A percentile compares a stretch with the other conserved stretches of the same genome.
phyloP scores from a whole-genome alignment of 2,329 filamentous ascomycete species.

The Fusarium pininemorale region DNA sequence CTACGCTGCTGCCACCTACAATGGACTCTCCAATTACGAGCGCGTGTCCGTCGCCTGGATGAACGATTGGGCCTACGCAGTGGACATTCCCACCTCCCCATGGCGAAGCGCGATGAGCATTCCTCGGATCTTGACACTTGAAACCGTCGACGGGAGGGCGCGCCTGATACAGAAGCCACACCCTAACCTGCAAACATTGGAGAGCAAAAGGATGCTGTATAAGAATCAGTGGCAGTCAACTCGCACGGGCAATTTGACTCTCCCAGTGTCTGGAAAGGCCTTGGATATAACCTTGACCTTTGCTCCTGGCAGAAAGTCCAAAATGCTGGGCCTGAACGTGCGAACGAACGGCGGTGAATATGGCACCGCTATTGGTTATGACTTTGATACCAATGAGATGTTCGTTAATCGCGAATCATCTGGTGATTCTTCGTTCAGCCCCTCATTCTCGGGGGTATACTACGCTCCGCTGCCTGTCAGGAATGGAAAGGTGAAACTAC shows the following conservation, averaged over 20 bases:
- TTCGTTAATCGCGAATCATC: neutral
- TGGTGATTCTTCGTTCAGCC: neutral
- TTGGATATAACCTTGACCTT: neutral
- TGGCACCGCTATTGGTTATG: neutral
- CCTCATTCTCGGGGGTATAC: neutral
- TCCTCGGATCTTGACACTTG: neutral
- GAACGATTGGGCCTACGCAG: neutral
- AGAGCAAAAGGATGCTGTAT: neutral
- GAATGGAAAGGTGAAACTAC: neutral
- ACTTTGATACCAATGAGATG: neutral
- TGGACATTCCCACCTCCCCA: neutral
- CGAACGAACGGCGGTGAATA: neutral
- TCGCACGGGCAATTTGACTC: neutral
- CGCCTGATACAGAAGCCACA: neutral
- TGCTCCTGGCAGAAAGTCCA: neutral
- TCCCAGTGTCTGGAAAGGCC: neutral
- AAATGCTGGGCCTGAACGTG: neutral
- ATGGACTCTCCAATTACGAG: neutral
- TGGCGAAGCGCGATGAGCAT: neutral
- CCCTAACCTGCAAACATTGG: accelerated
- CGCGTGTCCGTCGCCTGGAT: neutral
- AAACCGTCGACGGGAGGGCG: accelerated
- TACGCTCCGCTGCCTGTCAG: neutral
- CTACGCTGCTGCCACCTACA: neutral
- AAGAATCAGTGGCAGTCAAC: neutral